These are phyloP conservation scores for Dothidotthia symphoricarpi DNA, from an alignment of 2,329 filamentous ascomycete genomes.

Conservation along the genomic window DNA sequence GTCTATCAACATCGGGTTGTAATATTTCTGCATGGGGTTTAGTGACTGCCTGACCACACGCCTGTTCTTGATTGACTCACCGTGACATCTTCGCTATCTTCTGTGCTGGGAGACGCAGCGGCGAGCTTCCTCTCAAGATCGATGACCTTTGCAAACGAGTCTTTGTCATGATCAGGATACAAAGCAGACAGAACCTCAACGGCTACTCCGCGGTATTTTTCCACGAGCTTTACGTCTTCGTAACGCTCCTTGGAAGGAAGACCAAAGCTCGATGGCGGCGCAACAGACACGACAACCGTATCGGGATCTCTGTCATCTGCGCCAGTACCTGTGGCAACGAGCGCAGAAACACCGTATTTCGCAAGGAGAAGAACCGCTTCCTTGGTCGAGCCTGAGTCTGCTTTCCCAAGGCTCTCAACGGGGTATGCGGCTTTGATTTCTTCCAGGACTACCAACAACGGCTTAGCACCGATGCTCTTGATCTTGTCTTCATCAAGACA, in stretches of 20 bases:
- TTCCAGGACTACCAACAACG: slow-evolving; percentile 57
- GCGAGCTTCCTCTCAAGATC: slow-evolving; percentile 63
- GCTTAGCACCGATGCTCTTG: slow-evolving; percentile 55
- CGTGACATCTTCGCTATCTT: slow-evolving; percentile 61
- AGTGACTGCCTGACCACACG: too few relatives aligned
- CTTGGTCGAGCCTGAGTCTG: slow-evolving; percentile 30
- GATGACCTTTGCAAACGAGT: slow-evolving; percentile 37
- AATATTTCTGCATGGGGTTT: slow-evolving; percentile 50
- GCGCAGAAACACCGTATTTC: slow-evolving; percentile 45
- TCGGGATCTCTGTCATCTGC: slow-evolving; percentile 58
- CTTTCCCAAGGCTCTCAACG: not conserved
- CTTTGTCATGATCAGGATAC: slow-evolving; percentile 32
- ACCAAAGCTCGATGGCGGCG: slow-evolving; percentile 50
- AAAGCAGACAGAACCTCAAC: slow-evolving; percentile 22
- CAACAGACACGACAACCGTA: slow-evolving; percentile 50
- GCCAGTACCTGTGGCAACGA: slow-evolving; percentile 27
- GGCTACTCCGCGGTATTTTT: slow-evolving; percentile 30
- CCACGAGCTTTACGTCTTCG: slow-evolving; percentile 34
- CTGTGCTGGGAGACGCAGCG: slow-evolving; percentile 56
- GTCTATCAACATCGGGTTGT: slow-evolving; percentile 61
- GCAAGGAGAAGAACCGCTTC: slow-evolving; percentile 52
- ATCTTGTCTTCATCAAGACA: slow-evolving; percentile 64
- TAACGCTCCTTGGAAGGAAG: slow-evolving; percentile 41
- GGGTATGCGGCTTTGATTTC: slow-evolving; percentile 43
- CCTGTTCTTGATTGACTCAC: slow-evolving; percentile 9